Conservation (phyloP, 805 yeast species). For the Kuraishia ogatae region DNA sequence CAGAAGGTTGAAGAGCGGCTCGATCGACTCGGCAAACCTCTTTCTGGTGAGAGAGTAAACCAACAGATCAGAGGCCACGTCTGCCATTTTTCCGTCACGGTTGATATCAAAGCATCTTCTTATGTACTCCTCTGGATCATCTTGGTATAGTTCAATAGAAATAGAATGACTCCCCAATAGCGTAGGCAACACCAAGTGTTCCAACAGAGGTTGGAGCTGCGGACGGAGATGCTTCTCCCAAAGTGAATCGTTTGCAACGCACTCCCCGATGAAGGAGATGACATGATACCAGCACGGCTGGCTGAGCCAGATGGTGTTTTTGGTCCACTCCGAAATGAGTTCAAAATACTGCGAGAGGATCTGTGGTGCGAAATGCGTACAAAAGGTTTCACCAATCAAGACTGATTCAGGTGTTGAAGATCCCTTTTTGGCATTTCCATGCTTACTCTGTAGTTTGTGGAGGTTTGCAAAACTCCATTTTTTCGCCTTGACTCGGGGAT, state of each 20-base stretch:
- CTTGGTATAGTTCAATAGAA: slow-evolving; percentile 67
- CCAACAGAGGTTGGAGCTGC: slow-evolving; percentile 44
- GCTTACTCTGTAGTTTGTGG: slow-evolving; percentile 56
- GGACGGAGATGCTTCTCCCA: slow-evolving; percentile 48
- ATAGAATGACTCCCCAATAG: slow-evolving; percentile 56
- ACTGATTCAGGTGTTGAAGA: too few relatives aligned
- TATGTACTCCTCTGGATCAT: slow-evolving; percentile 84
- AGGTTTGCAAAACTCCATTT: slow-evolving; percentile 85
- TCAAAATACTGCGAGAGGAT: slow-evolving; percentile 51
- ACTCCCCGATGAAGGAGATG: slow-evolving; percentile 48
- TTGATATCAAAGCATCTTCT: slow-evolving; percentile 57
- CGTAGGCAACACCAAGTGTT: slow-evolving; percentile 69
- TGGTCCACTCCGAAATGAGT: slow-evolving; percentile 66
- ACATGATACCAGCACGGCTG: slow-evolving; percentile 49
- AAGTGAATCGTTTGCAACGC: slow-evolving; percentile 43
- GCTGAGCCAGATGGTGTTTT: slow-evolving; percentile 53
- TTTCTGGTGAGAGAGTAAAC: slow-evolving; percentile 27
- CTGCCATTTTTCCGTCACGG: slow-evolving; percentile 38
- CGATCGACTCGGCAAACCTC: slow-evolving; percentile 32
- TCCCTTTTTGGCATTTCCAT: slow-evolving; percentile 32
- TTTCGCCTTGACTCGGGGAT: slow-evolving; percentile 56
- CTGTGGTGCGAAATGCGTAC: slow-evolving; percentile 49
- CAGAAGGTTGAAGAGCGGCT: slow-evolving; percentile 44
- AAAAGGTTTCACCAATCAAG: neutral
- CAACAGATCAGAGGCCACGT: slow-evolving; percentile 41